Evolutionary conservation across 768 basidiomycete species (phyloP).

Genomic region (Suillus spraguei): DNA sequence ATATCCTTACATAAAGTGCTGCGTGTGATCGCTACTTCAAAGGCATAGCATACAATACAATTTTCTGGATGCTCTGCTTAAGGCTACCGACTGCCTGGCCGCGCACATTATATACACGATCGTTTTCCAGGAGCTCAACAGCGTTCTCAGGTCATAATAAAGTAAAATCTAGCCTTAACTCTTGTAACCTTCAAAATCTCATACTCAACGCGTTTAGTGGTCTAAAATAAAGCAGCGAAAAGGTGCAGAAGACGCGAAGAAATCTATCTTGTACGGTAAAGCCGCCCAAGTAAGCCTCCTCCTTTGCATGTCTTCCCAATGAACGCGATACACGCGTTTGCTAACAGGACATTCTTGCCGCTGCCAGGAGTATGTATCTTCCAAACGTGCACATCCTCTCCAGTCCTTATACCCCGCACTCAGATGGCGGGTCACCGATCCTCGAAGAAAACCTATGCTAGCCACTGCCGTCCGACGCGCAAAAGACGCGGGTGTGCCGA

Average conservation of each 20-base stretch:
- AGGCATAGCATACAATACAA: not conserved
- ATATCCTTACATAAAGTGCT: no score
- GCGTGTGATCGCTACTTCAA: no score
- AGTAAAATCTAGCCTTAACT: constrained; percentile 22
- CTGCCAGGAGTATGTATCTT: constrained; percentile 53
- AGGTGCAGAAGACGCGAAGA: constrained; percentile 63
- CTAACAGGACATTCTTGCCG: constrained; percentile 59
- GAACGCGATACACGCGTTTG: constrained; percentile 8
- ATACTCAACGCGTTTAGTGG: constrained; percentile 48
- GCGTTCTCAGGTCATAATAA: constrained; percentile 44
- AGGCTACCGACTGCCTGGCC: not conserved
- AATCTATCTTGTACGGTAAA: constrained; percentile 57
- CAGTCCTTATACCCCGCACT: constrained; percentile 5
- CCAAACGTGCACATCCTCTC: not conserved
- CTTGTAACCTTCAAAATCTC: not conserved
- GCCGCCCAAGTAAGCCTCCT: constrained; percentile 49
- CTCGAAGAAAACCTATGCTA: constrained; percentile 57
- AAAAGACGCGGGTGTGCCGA: constrained; percentile 62
- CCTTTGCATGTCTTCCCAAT: constrained; percentile 4
- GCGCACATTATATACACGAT: constrained; percentile 4
- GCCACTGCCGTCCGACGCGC: constrained; percentile 57
- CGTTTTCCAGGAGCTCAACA: constrained; percentile 24
- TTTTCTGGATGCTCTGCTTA: constrained; percentile 2
- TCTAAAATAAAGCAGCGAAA: constrained; percentile 78
- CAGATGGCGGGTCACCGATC: constrained; percentile 60